A percentile compares a stretch with the other conserved stretches of the same genome.
These are phyloP conservation scores for Stephanodiscus minutulus DNA, from an alignment of 108 stramenopile genomes.

Conservation along the genomic window DNA sequence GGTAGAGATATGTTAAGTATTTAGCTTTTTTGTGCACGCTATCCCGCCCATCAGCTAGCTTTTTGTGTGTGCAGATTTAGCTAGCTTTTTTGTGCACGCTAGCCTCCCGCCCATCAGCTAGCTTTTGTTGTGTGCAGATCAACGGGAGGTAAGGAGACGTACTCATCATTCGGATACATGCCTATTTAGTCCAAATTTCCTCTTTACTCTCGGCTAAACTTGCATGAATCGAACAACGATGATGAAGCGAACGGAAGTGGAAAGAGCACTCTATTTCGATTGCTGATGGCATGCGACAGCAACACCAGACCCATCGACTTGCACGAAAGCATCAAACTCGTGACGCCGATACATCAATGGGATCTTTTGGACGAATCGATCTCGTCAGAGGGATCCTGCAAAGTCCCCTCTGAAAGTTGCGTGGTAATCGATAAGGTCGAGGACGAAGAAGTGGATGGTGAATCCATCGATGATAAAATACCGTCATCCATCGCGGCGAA, in stretches of 20 bases:
- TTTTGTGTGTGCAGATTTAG: too few species aligned
- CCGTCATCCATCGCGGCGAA: too few species aligned
- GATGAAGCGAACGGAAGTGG: conserved; percentile 57
- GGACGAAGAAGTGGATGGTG: not conserved
- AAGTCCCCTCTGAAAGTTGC: conserved; percentile 49
- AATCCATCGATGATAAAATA: conserved; percentile 8
- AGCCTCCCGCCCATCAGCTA: too few species aligned
- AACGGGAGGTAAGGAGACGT: conserved; percentile 58
- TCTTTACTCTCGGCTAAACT: conserved; percentile 8
- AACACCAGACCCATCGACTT: conserved; percentile 77
- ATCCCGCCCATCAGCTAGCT: too few species aligned
- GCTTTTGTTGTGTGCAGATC: too few species aligned
- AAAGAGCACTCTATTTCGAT: conserved; percentile 72
- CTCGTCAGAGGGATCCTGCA: conserved; percentile 52
- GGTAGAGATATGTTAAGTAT: too few species aligned
- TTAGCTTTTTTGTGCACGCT: too few species aligned
- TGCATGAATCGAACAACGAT: not conserved
- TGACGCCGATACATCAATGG: conserved; percentile 59
- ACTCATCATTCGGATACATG: not conserved
- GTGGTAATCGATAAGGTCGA: conserved; percentile 40
- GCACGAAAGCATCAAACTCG: conserved; percentile 70
- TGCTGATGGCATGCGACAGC: conserved; percentile 81
- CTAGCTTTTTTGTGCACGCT: too few species aligned
- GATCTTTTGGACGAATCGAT: conserved; percentile 52
- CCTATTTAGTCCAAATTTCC: not conserved